Evolutionary conservation across 2,329 filamentous ascomycete genomes (phyloP), one percentile per base, ranked within the genome.

Genomic region (Phyllosticta paracitricarpa): DNA sequence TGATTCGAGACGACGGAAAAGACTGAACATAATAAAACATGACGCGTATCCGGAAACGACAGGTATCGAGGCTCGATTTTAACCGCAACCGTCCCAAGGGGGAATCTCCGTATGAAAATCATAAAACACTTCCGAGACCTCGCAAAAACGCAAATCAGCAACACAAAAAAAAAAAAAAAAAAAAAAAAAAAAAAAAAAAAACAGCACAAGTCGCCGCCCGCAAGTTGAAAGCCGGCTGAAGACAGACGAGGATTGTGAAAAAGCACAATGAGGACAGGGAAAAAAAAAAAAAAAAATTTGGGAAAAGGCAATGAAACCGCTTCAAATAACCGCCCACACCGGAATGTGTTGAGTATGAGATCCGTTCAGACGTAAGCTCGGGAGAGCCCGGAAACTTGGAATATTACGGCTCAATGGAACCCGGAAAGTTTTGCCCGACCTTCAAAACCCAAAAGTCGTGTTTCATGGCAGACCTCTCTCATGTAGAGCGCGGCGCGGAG

Each of bases 11-110:
- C 52, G 58, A 17, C 33, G 33, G 12, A 22, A 40, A 40, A 17
- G 10, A 40, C 10, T 40, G 28, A 40, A 40, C 12, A 40, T 35
- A 56, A n/a, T 24, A 60, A 60, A 55, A 56, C 53, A 60, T 53
- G 53, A 60, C 28, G 53, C 58, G 56, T 22, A 30, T 60, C 58
- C 58, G 58, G 58, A 60, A 60, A 60, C 58, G 58, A 60, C 58
- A 56, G 58, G 58, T 60, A 60, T 60, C 58, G 58, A 60, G 58
- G 58, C 58, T 60, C 58, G 53, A 35, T 60, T 51, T 60, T 60
- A 26, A 53, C 56, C 58, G 58, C 58, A 60, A 60, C 58, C 58
- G 56, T 60, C 58, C 58, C 53, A 60, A 59, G 58, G 53, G 58
- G 58, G 53, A 56, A 60, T 60, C 58, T 60, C 58, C 58, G 56